These are phyloP conservation scores for Brettanomyces naardenensis DNA, from an alignment of 805 yeast species.

Conservation along the genomic window DNA sequence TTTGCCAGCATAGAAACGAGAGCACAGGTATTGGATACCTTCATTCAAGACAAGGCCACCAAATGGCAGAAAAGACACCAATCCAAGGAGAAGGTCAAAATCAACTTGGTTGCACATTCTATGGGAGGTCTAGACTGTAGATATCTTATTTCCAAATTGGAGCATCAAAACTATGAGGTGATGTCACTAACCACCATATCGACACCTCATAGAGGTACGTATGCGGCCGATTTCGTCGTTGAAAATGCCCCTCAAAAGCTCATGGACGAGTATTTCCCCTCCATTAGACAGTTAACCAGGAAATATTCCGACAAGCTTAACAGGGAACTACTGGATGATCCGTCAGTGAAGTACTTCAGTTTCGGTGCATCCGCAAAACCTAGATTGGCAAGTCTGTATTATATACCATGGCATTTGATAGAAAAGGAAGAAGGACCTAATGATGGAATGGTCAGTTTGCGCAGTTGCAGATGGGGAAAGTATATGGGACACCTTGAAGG, in stretches of 20 bases:
- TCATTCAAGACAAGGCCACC: conserved; percentile 30
- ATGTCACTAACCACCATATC: conserved; percentile 76
- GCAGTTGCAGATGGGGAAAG: conserved; percentile 76
- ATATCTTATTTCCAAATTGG: conserved; percentile 54
- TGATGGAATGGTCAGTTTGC: conserved; percentile 81
- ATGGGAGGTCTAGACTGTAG: conserved; percentile 93
- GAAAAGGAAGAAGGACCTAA: conserved; percentile 45
- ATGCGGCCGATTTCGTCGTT: conserved; percentile 65
- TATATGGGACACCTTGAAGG: conserved; percentile 70
- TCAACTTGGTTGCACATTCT: conserved; percentile 80
- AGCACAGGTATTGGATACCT: conserved; percentile 48
- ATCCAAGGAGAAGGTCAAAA: conserved; percentile 32
- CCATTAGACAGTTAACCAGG: conserved; percentile 62
- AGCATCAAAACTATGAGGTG: conserved; percentile 44
- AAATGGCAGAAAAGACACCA: conserved; percentile 15
- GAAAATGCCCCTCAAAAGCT: conserved; percentile 16
- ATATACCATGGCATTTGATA: conserved; percentile 58
- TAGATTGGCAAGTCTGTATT: conserved; percentile 50
- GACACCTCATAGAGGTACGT: conserved; percentile 86
- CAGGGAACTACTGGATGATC: conserved; percentile 39
- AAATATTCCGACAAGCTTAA: conserved; percentile 47
- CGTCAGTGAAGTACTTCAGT: conserved; percentile 65
- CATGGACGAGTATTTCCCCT: conserved; percentile 20
- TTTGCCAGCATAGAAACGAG: conserved; percentile 68
- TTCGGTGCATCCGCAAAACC: conserved; percentile 76